A percentile compares a stretch with the other conserved stretches of the same genome.
Evolutionary conservation across 1,139 yeast genomes (phyloP).

Genomic region (Suhomyces panamericanus): DNA sequence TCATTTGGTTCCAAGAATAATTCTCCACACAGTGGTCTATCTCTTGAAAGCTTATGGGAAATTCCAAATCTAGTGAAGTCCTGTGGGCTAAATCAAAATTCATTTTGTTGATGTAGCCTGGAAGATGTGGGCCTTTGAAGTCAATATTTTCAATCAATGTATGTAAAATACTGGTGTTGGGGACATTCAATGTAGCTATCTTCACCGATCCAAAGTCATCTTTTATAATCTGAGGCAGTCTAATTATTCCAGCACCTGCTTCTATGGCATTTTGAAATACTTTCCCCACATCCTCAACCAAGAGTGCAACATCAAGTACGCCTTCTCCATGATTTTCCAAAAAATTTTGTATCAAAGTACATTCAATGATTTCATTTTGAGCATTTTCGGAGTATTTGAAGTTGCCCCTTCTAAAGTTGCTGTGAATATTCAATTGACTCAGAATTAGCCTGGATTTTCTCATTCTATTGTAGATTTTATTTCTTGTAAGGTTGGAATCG

Average conservation of each 20-base stretch:
- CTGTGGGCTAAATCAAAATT: neutral
- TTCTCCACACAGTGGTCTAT: slow-evolving; percentile 85
- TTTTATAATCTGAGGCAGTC: slow-evolving; percentile 36
- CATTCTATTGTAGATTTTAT: neutral
- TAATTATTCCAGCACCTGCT: slow-evolving; percentile 55
- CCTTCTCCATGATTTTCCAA: slow-evolving; percentile 71
- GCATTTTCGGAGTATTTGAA: slow-evolving; percentile 22
- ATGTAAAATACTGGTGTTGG: slow-evolving; percentile 65
- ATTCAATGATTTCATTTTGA: slow-evolving; percentile 24
- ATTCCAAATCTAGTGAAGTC: slow-evolving; percentile 25
- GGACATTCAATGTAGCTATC: slow-evolving; percentile 57
- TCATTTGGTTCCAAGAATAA: slow-evolving; percentile 70
- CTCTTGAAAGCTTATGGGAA: slow-evolving; percentile 32
- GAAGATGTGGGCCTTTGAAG: slow-evolving; percentile 55
- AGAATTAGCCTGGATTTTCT: neutral
- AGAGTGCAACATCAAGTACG: slow-evolving; percentile 68
- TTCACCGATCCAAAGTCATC: slow-evolving; percentile 55
- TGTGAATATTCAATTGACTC: slow-evolving; percentile 2
- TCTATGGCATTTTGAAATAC: slow-evolving; percentile 48
- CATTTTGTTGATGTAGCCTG: slow-evolving; percentile 43
- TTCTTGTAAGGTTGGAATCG: neutral
- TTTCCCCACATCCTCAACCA: slow-evolving; percentile 50
- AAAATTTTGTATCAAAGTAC: slow-evolving; percentile 37
- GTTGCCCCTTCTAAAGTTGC: slow-evolving; percentile 16
- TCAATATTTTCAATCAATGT: slow-evolving; percentile 57